These are phyloP conservation scores for Pontederia paniculata DNA, from an alignment of 176 grass and related monocot genomes.

Conservation along the genomic window DNA sequence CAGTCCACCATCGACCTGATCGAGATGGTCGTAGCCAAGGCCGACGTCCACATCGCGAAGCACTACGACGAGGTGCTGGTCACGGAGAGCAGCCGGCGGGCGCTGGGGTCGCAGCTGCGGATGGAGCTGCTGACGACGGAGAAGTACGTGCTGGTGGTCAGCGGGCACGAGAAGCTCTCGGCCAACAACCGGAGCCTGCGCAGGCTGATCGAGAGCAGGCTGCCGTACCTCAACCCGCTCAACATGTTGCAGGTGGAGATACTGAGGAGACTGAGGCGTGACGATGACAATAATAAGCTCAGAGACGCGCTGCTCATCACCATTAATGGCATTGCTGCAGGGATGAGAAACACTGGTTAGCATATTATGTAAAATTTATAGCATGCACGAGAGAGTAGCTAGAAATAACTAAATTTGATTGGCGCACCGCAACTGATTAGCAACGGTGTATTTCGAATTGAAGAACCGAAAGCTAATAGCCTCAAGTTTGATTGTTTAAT, in stretches of 20 bases:
- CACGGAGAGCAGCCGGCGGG: conserved; percentile 15
- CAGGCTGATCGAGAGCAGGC: conserved; percentile 58
- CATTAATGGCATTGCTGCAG: conserved; percentile 86
- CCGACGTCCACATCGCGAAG: conserved; percentile 50
- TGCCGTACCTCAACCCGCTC: conserved; percentile 70
- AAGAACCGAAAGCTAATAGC: too few relatives aligned
- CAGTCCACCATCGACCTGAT: conserved; percentile 82
- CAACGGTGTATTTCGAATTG: too few relatives aligned
- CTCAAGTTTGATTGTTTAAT: too few relatives aligned
- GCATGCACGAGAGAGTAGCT: too few relatives aligned
- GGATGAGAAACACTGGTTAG: conserved; percentile 89
- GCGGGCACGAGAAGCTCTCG: conserved; percentile 65
- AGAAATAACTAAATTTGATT: too few relatives aligned
- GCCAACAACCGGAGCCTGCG: conserved; percentile 56
- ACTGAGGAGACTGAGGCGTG: conserved; percentile 39
- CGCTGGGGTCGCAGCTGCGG: conserved; percentile 29
- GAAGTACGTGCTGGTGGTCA: conserved; percentile 52
- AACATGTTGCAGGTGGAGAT: conserved; percentile 95
- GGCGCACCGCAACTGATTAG: too few relatives aligned
- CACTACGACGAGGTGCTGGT: conserved; percentile 78
- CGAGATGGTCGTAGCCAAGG: conserved; percentile 90
- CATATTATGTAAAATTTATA: too few relatives aligned
- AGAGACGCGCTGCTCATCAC: conserved; percentile 80
- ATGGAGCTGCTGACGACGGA: conserved; percentile 38
- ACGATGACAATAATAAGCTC: conserved; percentile 55